phyloP scores from a whole-genome alignment of 441 rosid genomes.

The Adansonia rubrostipa region DNA sequence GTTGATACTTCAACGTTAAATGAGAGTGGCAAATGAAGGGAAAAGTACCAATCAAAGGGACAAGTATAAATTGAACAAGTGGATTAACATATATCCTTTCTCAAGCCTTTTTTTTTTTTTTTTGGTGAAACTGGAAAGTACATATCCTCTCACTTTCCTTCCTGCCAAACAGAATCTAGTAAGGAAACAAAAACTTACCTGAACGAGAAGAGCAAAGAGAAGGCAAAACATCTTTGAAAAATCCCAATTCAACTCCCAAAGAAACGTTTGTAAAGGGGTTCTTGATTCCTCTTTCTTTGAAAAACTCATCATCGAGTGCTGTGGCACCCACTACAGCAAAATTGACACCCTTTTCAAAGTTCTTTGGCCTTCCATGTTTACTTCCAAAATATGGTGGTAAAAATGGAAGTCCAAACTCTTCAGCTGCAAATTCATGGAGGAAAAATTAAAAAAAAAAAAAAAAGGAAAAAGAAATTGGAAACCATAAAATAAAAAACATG shows the following conservation, averaged over 20 bases:
- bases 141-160: not conserved
- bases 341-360: constrained; percentile 46
- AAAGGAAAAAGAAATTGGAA: not conserved
- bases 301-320: constrained; percentile 44
- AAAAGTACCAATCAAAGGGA: not conserved
- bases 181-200: constrained; percentile 21
- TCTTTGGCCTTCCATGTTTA: not conserved
- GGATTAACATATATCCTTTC: not conserved
- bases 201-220: constrained; percentile 38
- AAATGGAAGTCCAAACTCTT: constrained; percentile 45
- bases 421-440: constrained; percentile 24
- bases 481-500: not conserved
- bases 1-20: not conserved
- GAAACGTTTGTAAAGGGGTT: constrained; percentile 37
- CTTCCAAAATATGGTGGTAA: constrained; percentile 48
- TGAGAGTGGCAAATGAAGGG: not conserved
- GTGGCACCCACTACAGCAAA: constrained; percentile 66
- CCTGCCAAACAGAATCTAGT: not conserved
- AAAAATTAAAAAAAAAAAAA: not conserved
- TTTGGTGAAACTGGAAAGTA: not conserved
- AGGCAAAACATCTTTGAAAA: constrained; percentile 43
- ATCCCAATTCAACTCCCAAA: constrained; percentile 42
- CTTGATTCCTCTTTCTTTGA: constrained; percentile 36
- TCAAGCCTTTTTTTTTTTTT: too few species aligned
- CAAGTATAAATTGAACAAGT: too few species aligned